A percentile compares a stretch with the other conserved stretches of the same genome.
Evolutionary conservation across 176 grass and related monocot species (phyloP).

Genomic region (Thinopyrum elongatum): DNA sequence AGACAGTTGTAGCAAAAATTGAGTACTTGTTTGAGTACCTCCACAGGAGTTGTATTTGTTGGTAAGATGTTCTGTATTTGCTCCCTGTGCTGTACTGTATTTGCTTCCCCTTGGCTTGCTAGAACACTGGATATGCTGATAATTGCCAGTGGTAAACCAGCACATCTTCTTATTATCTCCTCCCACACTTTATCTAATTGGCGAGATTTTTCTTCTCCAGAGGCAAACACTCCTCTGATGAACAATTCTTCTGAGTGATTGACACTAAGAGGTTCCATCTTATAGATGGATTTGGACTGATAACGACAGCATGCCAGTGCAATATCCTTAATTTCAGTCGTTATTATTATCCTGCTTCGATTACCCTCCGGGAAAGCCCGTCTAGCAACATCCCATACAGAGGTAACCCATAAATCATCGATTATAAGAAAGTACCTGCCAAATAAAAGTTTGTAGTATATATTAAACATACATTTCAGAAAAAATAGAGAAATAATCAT

Average conservation of each 20-base stretch:
- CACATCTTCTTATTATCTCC: neutral
- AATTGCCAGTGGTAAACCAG: neutral
- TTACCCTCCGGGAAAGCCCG: neutral
- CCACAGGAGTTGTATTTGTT: neutral
- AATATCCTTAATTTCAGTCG: neutral
- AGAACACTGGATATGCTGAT: neutral
- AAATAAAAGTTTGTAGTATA: no score
- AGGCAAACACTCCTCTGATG: neutral
- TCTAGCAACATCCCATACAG: neutral
- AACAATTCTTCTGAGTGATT: neutral
- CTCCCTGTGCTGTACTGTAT: neutral
- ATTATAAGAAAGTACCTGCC: neutral
- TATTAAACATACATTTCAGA: no score
- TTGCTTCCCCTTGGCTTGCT: neutral
- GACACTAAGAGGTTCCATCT: neutral
- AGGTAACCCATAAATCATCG: neutral
- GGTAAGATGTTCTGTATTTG: neutral
- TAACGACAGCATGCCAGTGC: neutral
- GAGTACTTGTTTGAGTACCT: neutral
- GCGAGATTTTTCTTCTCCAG: neutral
- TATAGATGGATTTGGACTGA: rapidly evolving
- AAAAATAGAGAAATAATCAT: no score
- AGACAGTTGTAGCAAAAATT: neutral
- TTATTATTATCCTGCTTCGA: neutral
- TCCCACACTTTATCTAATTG: neutral